phyloP scores from a whole-genome alignment of 768 basidiomycete genomes.

The Trametes cubensis region DNA sequence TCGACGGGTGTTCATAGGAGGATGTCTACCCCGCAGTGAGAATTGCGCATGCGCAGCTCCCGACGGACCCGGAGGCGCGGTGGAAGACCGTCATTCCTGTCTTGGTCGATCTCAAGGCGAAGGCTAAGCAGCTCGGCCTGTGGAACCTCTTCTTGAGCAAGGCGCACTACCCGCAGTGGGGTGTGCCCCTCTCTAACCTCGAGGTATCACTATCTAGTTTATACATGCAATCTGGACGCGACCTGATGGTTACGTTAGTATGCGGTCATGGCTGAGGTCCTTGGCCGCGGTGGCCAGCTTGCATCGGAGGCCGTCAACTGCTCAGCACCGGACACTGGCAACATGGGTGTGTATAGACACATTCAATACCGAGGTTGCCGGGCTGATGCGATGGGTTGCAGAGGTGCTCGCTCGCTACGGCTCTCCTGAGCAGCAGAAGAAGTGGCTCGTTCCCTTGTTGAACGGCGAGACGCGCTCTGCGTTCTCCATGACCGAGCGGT shows the following conservation, averaged over 20 bases:
- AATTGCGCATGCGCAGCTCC: constrained; percentile 81
- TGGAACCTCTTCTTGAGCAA: constrained; percentile 99
- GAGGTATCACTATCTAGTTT: constrained; percentile 59
- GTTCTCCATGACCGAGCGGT: constrained; percentile 97
- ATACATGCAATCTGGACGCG: neutral
- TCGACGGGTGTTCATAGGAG: constrained; percentile 50
- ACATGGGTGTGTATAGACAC: constrained; percentile 73
- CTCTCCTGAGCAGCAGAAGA: constrained; percentile 85
- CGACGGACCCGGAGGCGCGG: constrained; percentile 67
- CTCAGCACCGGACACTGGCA: constrained; percentile 95
- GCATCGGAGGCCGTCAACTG: constrained; percentile 91
- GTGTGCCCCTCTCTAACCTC: constrained; percentile 89
- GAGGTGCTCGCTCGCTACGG: constrained; percentile 97
- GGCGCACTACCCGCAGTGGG: constrained; percentile 86
- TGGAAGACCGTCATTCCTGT: constrained; percentile 88
- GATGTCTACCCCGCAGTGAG: constrained; percentile 83
- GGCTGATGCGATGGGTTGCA: constrained; percentile 35
- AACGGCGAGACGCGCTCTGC: constrained; percentile 93
- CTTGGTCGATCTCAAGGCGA: constrained; percentile 81
- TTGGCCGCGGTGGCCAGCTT: constrained; percentile 81
- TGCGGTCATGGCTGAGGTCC: constrained; percentile 94
- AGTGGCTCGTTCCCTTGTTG: constrained; percentile 86
- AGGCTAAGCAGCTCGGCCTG: constrained; percentile 85
- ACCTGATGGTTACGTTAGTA: constrained; percentile 55
- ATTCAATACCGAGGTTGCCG: too few species aligned